Base-by-base conservation (phyloP, 306 rosid genomes). In the Spatholobus suberectus region DNA sequence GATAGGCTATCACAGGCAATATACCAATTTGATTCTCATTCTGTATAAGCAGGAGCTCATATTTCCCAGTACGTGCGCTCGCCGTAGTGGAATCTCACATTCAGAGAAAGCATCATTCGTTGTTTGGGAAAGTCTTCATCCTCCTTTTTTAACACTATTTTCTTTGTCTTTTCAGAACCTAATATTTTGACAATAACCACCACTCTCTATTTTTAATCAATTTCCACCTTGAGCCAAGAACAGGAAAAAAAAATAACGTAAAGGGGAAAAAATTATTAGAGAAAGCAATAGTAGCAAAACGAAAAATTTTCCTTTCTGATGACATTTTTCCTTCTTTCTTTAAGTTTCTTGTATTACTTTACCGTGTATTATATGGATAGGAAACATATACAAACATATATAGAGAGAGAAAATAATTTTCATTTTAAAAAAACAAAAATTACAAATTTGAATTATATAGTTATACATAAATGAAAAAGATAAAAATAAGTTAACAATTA, bases 1-100 rank as follows among this genome's bases (percentile, higher is more conserved):
- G 95, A 91, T 88, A 91, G 88, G 87, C 82, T 91, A 86, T 91
- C 91, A 88, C 5, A 20, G 43, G 44, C 61, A 62, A 37, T n/a
- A 23, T 41, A 29, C 10, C 9, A 40, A 73, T 18, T 15, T 14
- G 18, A 67, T 69, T 83, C 75, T 72, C 4, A 34, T 35, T 74
- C 0, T 46, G 62, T 73, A 78, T 66, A 88, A 76, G 80, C 41
- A 76, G 21, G 34, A 43, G 43, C 63, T 74, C 89, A 61, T 77
- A 84, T 86, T 84, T 70, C 75, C 68, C 65, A 26, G n/a, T 57
- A 66, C 40, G 71, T 20, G 63, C 78, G 47, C 73, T 62, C 0
- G 21, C 29, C 52, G 11, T n/a, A 20, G 47, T 76, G 83, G 93
- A 82, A 88, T 88, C 85, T 73, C 57, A 20, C 52, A 80, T 80